Conservation (phyloP, 306 rosid species). For the Vigna trinervia region DNA sequence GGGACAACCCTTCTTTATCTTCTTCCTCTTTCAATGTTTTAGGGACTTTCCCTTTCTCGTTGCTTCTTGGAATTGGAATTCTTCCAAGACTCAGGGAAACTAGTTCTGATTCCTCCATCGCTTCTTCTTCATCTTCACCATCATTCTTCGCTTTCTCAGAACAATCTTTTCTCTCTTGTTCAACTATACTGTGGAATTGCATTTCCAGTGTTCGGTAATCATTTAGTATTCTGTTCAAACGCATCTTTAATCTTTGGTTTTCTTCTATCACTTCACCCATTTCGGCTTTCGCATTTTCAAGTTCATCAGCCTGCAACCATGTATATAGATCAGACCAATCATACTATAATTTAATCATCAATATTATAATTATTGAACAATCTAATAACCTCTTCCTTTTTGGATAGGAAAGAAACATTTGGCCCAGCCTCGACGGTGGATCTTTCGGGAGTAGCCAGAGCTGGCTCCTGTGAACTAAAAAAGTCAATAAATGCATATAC, state of each 20-base stretch:
- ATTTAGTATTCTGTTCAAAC: slow-evolving; percentile 57
- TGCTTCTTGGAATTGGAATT: slow-evolving; percentile 38
- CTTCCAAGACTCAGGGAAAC: slow-evolving; percentile 80
- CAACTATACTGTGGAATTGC: slow-evolving; percentile 51
- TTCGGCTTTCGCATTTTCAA: slow-evolving; percentile 64
- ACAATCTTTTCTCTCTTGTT: slow-evolving; percentile 48
- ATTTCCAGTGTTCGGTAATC: slow-evolving; percentile 66
- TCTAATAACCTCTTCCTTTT: slow-evolving; percentile 56
- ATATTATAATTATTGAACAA: background rate
- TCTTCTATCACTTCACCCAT: slow-evolving; percentile 77
- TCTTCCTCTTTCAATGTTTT: slow-evolving; percentile 42
- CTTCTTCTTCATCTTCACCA: slow-evolving; percentile 20
- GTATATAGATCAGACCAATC: background rate
- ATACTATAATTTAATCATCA: no score
- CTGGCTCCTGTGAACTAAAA: slow-evolving; percentile 44
- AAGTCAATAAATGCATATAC: slow-evolving; percentile 5
- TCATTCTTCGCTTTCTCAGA: background rate
- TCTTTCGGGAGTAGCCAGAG: slow-evolving; percentile 36
- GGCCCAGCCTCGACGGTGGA: slow-evolving; percentile 45
- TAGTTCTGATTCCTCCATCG: slow-evolving; percentile 51
- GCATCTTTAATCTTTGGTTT: slow-evolving; percentile 66
- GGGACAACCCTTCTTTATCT: slow-evolving; percentile 50
- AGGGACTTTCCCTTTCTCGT: slow-evolving; percentile 46
- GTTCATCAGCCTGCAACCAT: slow-evolving; percentile 50
- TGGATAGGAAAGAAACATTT: slow-evolving; percentile 44